Base-by-base conservation (phyloP, 257 asterid genomes). In the Solanum bulbocastanum region DNA sequence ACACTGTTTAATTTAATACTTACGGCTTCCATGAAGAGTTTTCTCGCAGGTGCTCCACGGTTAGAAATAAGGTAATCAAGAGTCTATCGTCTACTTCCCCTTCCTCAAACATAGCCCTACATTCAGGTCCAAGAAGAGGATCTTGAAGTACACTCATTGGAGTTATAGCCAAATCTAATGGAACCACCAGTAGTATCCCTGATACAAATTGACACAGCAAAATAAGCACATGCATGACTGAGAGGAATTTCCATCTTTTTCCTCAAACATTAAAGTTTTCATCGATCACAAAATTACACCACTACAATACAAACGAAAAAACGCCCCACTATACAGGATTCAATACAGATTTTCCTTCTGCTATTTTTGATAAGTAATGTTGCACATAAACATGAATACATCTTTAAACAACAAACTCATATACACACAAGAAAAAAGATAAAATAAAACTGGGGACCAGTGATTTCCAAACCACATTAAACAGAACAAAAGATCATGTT, bases 11-110 rank as follows among this genome's bases (percentile, higher is more conserved):
- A 79, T 81, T 46, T 81, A 46, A 42, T 56, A 91, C 98, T 62
- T 91, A 97, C 99, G 99, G 98, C 92, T 95, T 95, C 99, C 99
- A 95, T 13, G 95, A 86, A 56, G 98, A 95, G 93, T 92, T 93
- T 89, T 90, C 92, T 58, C 99, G 92, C 30, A 91, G 90, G 84
- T 95, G 98, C 89, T 97, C 98, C 88, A 97, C 96, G 6, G 92
- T 94, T 66, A 97, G 91, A 92, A 96, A 97, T 92, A 96, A 87
- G 91, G 95, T 93, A 52, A 97, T 88, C 94, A 96, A 90, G 92
- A 97, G 93, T 56, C 99, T 89, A 87, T 96, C 99, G 90, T 97
- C 99, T 35, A 94, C 97, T 88, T 91, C 92, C 60, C 98, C 98
- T 91, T 91, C 95, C 88, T 91, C 96, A 76, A 89, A 91, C 98